A percentile compares a stretch with the other conserved stretches of the same genome.
These are phyloP conservation scores for Paraglomus occultum DNA, from an alignment of 192 early-diverging fungal genomes.

Conservation along the genomic window DNA sequence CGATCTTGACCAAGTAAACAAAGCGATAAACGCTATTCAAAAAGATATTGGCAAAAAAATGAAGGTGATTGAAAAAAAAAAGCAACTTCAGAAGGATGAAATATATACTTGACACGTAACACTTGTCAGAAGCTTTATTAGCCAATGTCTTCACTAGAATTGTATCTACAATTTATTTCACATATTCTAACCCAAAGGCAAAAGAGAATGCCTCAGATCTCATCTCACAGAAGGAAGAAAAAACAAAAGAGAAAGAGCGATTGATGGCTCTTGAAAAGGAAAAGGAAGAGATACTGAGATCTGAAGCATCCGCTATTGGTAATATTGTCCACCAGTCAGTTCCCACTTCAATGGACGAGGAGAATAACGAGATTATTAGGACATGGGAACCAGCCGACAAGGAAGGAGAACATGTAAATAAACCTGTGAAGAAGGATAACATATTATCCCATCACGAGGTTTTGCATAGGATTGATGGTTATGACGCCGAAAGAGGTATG, in stretches of 20 bases:
- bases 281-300: slow-evolving; percentile 63
- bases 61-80: slow-evolving; percentile 64
- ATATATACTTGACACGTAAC: neutral
- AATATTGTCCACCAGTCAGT: slow-evolving; percentile 96
- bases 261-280: slow-evolving; percentile 72
- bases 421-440: slow-evolving; percentile 57
- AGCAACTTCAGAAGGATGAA: slow-evolving; percentile 27
- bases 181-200: slow-evolving; percentile 33
- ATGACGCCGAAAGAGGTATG: slow-evolving; percentile 81
- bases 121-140: neutral
- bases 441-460: slow-evolving; percentile 92
- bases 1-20: slow-evolving; percentile 85
- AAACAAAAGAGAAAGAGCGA: slow-evolving; percentile 68
- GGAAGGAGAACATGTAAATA: neutral
- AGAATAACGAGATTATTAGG: slow-evolving; percentile 29
- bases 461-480: slow-evolving; percentile 84
- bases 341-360: slow-evolving; percentile 81
- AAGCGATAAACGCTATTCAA: slow-evolving; percentile 87
- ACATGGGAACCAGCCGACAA: slow-evolving; percentile 16
- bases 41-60: slow-evolving; percentile 86
- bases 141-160: neutral
- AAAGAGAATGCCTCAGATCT: slow-evolving; percentile 82
- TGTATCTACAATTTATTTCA: neutral
- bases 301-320: slow-evolving; percentile 72
- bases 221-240: slow-evolving; percentile 69